A percentile compares a stretch with the other conserved stretches of the same genome.
phyloP scores from a whole-genome alignment of 2,329 filamentous ascomycete genomes.

The Alternaria viburni region DNA sequence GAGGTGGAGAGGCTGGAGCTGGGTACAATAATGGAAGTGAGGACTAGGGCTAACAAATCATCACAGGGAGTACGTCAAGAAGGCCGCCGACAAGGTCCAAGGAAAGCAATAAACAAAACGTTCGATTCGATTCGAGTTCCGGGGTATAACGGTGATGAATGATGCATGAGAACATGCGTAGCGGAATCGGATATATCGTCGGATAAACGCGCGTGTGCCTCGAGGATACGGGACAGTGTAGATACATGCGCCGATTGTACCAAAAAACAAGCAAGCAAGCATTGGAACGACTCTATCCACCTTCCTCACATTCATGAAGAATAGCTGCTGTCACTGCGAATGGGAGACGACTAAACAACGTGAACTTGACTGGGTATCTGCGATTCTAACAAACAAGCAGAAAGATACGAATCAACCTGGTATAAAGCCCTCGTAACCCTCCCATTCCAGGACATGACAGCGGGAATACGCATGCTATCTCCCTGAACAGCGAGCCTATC shows the following conservation, averaged over 20 bases:
- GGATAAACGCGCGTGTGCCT: not conserved
- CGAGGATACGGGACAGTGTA: not conserved
- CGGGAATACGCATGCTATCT: too few species aligned
- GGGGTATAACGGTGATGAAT: too few species aligned
- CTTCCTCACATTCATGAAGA: too few species aligned
- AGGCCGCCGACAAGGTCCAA: slow-evolving; percentile 41
- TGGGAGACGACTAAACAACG: not conserved
- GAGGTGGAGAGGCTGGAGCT: too few species aligned
- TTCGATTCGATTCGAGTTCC: too few species aligned
- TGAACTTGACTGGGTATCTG: slow-evolving; percentile 6
- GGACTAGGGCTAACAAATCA: not conserved
- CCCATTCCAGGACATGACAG: not conserved
- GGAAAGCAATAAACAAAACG: slow-evolving; percentile 26
- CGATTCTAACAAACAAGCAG: not conserved
- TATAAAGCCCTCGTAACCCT: slow-evolving; percentile 20
- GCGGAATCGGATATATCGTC: not conserved
- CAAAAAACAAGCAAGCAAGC: slow-evolving; percentile 5
- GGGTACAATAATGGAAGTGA: too few species aligned
- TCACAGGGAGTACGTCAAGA: slow-evolving; percentile 47
- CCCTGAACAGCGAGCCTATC: too few species aligned
- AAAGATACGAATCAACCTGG: slow-evolving; percentile 6
- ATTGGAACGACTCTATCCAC: slow-evolving; percentile 6
- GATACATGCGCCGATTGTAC: not conserved
- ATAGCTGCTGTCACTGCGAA: too few species aligned
- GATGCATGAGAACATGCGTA: not conserved